phyloP scores from a whole-genome alignment of 2,329 filamentous ascomycete genomes.

The Cladosporium sp. region DNA sequence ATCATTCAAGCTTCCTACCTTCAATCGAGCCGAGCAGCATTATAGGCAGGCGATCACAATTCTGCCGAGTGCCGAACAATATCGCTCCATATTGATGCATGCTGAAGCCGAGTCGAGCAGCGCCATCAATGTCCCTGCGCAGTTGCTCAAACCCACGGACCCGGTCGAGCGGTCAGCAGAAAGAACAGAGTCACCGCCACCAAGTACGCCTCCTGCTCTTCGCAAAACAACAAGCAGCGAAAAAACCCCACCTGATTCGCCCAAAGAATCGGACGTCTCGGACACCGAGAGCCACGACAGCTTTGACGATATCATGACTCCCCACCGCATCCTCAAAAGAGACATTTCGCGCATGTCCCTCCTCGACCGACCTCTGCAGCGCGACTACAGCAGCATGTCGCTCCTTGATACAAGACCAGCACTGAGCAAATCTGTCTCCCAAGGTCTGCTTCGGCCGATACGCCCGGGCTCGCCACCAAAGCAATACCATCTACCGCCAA shows the following conservation, averaged over 20 bases:
- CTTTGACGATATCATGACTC: constrained; percentile 27
- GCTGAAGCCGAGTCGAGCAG: not conserved
- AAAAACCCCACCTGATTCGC: not conserved
- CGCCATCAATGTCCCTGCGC: not conserved
- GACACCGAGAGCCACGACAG: constrained; percentile 27
- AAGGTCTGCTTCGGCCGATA: constrained; percentile 24
- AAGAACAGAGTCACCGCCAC: not conserved
- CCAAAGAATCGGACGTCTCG: constrained; percentile 16
- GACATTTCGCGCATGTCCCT: constrained; percentile 17
- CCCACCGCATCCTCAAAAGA: constrained; percentile 16
- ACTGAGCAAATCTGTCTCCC: constrained; percentile 15
- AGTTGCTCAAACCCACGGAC: not conserved
- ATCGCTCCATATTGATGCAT: not conserved
- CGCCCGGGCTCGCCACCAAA: constrained; percentile 27
- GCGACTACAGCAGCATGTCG: constrained; percentile 18
- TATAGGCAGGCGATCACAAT: constrained; percentile 24
- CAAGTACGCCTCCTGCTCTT: not conserved
- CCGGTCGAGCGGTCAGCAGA: not conserved
- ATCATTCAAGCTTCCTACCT: constrained; percentile 38
- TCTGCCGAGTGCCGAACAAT: constrained; percentile 4
- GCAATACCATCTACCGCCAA: constrained; percentile 21
- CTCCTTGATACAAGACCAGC: constrained; percentile 10
- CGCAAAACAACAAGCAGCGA: no score
- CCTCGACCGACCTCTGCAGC: constrained; percentile 11
- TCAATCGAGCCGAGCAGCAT: constrained; percentile 38